A percentile compares a stretch with the other conserved stretches of the same genome.
Conservation (phyloP, 768 basidiomycete species). For the Auricularia cornea region DNA sequence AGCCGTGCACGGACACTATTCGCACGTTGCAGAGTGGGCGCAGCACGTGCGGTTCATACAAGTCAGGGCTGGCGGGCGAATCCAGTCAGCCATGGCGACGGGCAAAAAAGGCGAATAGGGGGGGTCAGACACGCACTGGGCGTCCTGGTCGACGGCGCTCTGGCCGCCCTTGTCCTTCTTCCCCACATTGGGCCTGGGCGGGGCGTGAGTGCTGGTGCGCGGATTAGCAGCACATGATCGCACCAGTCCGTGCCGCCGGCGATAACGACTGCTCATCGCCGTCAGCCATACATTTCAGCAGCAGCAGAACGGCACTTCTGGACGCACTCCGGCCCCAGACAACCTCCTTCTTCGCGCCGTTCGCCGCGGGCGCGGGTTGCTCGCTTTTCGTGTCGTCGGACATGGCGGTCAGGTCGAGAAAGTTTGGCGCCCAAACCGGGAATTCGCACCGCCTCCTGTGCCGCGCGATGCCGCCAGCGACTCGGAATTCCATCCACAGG, state of each 20-base stretch:
- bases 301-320: background rate
- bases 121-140: constrained; percentile 1
- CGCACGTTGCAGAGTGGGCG: constrained; percentile 81
- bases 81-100: background rate
- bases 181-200: constrained; percentile 10
- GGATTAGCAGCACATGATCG: background rate
- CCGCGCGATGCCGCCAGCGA: too few relatives aligned
- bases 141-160: background rate
- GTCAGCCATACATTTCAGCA: background rate
- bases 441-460: too few relatives aligned
- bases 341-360: background rate
- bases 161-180: constrained; percentile 10
- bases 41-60: constrained; percentile 81
- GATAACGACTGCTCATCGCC: constrained; percentile 2
- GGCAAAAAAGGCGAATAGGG: too few relatives aligned
- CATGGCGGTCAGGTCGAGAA: background rate
- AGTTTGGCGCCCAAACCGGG: background rate
- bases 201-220: background rate
- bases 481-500: too few relatives aligned
- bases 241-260: constrained; percentile 8
- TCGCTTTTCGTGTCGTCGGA: background rate
- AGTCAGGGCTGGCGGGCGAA: constrained; percentile 51
- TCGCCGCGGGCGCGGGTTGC: background rate
- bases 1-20: constrained; percentile 61
- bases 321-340: background rate